phyloP scores from a whole-genome alignment of 208 protist species.

The Leptomonas seymouri region DNA sequence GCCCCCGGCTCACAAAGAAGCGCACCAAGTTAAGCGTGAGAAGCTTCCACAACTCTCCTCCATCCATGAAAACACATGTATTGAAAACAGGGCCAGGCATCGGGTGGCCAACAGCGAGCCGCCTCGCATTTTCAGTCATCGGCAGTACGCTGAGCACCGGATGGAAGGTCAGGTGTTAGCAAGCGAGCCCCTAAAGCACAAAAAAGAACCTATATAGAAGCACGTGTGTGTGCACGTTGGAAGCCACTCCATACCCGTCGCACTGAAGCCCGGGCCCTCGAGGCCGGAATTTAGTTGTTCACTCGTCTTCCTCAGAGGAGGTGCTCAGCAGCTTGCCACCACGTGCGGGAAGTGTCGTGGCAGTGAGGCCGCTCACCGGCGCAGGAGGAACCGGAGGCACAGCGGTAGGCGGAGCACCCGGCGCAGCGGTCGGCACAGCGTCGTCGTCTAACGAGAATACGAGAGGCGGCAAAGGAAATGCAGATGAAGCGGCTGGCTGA shows the following conservation, averaged over 20 bases:
- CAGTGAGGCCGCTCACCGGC: background rate
- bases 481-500: conserved; percentile 4
- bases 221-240: background rate
- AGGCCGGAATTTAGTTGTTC: background rate
- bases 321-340: conserved; percentile 48
- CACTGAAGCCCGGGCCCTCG: background rate
- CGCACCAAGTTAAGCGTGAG: no score
- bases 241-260: background rate
- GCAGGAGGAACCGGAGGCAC: background rate
- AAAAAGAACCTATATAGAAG: background rate
- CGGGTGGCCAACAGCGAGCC: no score
- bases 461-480: conserved; percentile 17
- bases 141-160: no score
- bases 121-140: no score
- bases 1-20: no score
- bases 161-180: background rate
- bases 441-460: conserved; percentile 25
- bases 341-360: conserved; percentile 21
- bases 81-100: no score
- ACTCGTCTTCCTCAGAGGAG: conserved; percentile 47
- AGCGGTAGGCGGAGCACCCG: conserved; percentile 1
- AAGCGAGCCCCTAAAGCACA: background rate
- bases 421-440: background rate
- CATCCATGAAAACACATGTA: no score
- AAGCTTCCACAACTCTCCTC: no score